Base-by-base conservation (phyloP, 441 rosid species). In the Corymbia calophylla region DNA sequence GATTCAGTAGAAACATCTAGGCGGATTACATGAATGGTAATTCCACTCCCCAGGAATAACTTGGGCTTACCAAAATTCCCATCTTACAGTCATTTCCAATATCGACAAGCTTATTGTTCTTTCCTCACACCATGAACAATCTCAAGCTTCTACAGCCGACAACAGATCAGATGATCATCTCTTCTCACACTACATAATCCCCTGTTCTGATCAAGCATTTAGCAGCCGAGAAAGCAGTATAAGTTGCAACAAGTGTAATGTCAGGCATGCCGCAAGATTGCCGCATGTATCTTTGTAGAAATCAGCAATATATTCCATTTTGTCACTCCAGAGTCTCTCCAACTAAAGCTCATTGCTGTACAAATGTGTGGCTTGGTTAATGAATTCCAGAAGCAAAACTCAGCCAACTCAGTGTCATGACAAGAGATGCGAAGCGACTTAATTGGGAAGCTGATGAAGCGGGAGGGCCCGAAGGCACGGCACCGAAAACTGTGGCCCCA, bases 401-500 rank as follows among this genome's bases (percentile, higher is more conserved):
- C 31, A 86, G 64, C 68, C 87, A 53, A 58, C 60, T 35, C 60
- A 86, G 87, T 9, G 68, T 55, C 49, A 58, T 55, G 49, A 21
- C 64, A 44, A 86, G 47, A 58, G 64, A 21, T 5, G n/a, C 31
- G 0, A 27, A 58, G 53, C 48, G 19, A 66, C 62, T 27, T 66
- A 73, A 85, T 86, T 81, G 89, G 62, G 93, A 81, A 88, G 98
- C 94, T 60, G 94, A 92, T 7, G 93, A 87, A 48, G 95, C 90
- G 14, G 92, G 32, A 35, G 99, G 99, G 73, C 86, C 91, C 17
- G 95, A 90, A 64, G 99, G 99, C 19, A 94, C 96, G 7, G 97
- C 98, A 49, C 99, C 98, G 32, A 91, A 96, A 49, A 96, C 95
- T 4, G 95, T 94, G 31, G 97, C 94, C 5, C 99, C 99, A 64